Evolutionary conservation across 2,329 filamentous ascomycete genomes (phyloP), one percentile per base, ranked within the genome.

Genomic region (Aureobasidium sp.): DNA sequence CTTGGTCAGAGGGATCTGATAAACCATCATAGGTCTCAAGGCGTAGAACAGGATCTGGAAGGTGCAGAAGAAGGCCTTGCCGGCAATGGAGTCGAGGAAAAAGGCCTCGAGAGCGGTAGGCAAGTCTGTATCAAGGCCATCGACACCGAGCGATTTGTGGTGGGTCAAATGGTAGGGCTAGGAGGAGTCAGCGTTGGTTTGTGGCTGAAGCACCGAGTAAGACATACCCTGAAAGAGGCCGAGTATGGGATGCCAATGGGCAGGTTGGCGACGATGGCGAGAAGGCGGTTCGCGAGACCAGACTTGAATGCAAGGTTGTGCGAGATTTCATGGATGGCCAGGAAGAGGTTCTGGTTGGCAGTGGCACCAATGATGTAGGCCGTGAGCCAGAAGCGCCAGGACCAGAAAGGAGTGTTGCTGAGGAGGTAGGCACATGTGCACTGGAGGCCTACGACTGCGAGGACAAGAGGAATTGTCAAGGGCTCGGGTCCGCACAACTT

Each of bases 11-110:
- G 93, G 90, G 5, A 97, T 83, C 69, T 86, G 84, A 82, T 96
- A 96, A 69, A 99, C 84, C 77, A 92, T 87, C 88, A 97, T 96
- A 64, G 94, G 94, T 17, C 94, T 90, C 56, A 99, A 77, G 70
- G 94, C 94, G 79, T 99, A 99, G 83, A 99, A 99, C 73, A 99
- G 84, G 75, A 99, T 97, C 78, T 99, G 94, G 79, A 97, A 99
- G 68, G 94, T 99, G 79, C 89, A 93, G 83, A 99, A 99, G 81
- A 99, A 99, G 67, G 94, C 88, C 78, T 99, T 99, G 74, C 94
- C 94, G 20, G 93, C 84, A 69, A 99, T 87, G 8, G 91, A 97
- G 80, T 99, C 90, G 70, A 99, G 87, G 74, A 99, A 88, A 72
- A 96, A 78, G 66, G 91, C 93, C 79, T 99, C 94, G 56, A 97